Base-by-base conservation (phyloP, 495 filamentous ascomycete species). In the Usnea hakonensis region DNA sequence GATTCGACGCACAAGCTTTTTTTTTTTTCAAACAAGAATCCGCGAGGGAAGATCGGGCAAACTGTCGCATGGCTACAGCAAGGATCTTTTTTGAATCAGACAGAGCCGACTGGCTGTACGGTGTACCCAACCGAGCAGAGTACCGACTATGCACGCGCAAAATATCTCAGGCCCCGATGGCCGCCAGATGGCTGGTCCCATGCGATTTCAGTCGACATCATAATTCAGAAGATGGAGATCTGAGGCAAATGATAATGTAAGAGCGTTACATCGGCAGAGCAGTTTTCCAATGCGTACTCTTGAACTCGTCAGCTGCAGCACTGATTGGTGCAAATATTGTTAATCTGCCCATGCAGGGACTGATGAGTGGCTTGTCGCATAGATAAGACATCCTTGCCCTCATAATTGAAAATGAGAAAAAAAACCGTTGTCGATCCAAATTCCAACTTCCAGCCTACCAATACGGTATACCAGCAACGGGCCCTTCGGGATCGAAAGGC, bases 271-370 rank as follows among this genome's bases (percentile, higher is more conserved):
- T 41, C n/a, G n/a, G n/a, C n/a, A n/a, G n/a, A n/a, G n/a, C n/a
- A n/a, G n/a, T n/a, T 11, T 11, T 9, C 2, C 4, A 8, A 8
- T 38, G 19, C 16, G 38, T 41, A 41, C 13, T 17, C 7, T 6
- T 5, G 35, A 6, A 36, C 35, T 36, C 5, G 5, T 36, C 35
- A 6, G 5, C 5, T 11, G 6, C 11, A 36, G 5, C 11, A 41
- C 19, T 41, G 5, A 3, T 2, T 19, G 38, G 17, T 9, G 26
- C 28, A 21, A 35, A 40, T 35, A 41, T 40, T 54, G 26, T 43
- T 32, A 17, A 53, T 19, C 13, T 62, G 60, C 54, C 60, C 53
- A 62, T 50, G 60, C 60, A 62, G 60, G 60, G 60, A 57, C 60
- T 57, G 5, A 33, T 19, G 3, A 16, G 35, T 61, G 44, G 44